Evolutionary conservation across 1,284 basidiomycete genomes (phyloP), one percentile per base, ranked within the genome.

Genomic region (Golubevia pallescens): DNA sequence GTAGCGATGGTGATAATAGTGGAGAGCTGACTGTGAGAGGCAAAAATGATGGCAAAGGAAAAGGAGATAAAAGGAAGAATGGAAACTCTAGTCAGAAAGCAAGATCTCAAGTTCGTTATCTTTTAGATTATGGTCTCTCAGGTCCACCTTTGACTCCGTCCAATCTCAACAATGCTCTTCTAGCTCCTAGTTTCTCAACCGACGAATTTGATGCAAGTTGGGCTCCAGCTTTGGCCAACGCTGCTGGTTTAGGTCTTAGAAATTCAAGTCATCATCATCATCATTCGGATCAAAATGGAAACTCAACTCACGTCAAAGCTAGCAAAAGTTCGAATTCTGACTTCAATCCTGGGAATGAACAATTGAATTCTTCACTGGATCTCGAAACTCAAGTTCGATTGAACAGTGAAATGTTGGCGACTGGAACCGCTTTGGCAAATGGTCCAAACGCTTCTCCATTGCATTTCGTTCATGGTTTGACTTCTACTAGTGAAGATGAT

Each of bases 371-470:
- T 48, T 48, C 42, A 13, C 13, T 10, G 8, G 8, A 13, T 13
- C 8, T 10, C 16, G 8, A 10, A 48, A 48, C 42, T 10, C 8
- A 16, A 13, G 42, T 10, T 13, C 28, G 28, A 28, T 28, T 28
- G 28, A 48, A 48, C 16, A 16, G 10, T 10, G 16, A 38, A 42
- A 48, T 62, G 54, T 23, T 28, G 16, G 48, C 51, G 24, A 67
- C 63, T 61, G 71, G 71, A 24, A 67, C 59, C 24, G 65, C 66
- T 21, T 63, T 70, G 6, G 71, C 75, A 52, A 65, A 70, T 24
- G 81, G 80, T 13, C 81, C 81, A 58, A 84, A 82, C 42, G 75
- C 81, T 66, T 80, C 75, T 21, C 81, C 81, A 4, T 65, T 84
- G 54, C 81, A 84, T 62, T 70, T 84, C 52, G 75, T 82, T 58